Conservation (phyloP, 1,139 yeast genomes). For the Taphrina communis region DNA sequence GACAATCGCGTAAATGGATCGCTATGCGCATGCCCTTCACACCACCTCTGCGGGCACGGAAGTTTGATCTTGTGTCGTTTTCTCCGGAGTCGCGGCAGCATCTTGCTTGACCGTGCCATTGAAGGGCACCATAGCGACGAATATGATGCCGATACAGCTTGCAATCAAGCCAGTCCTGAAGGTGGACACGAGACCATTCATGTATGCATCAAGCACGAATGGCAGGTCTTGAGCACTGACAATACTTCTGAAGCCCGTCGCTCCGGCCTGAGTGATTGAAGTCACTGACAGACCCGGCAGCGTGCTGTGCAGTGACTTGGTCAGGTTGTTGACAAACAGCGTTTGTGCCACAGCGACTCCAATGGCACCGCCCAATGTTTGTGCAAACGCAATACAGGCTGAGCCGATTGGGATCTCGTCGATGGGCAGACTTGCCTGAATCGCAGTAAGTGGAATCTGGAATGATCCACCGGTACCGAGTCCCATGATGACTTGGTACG, state of each 20-base stretch:
- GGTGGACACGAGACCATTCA: conserved; percentile 14
- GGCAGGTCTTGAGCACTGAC: conserved; percentile 23
- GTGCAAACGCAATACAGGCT: conserved; percentile 39
- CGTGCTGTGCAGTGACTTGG: conserved; percentile 4
- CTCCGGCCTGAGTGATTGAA: conserved; percentile 18
- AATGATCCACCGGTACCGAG: conserved; percentile 61
- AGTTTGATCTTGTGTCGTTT: neutral
- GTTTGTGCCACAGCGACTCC: conserved; percentile 42
- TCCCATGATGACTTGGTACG: conserved; percentile 62
- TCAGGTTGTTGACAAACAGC: conserved; percentile 36
- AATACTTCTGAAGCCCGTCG: conserved; percentile 27
- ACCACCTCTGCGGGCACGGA: neutral
- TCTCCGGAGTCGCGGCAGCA: neutral
- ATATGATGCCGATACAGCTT: conserved; percentile 16
- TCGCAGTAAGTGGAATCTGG: conserved; percentile 56
- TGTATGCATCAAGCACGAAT: conserved; percentile 21
- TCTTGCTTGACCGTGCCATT: conserved; percentile 19
- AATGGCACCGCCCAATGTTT: conserved; percentile 42
- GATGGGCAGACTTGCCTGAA: conserved; percentile 37
- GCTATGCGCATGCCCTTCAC: too few relatives aligned
- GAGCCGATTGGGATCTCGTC: conserved; percentile 42
- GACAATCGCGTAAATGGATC: too few relatives aligned
- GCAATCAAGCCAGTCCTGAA: conserved; percentile 23
- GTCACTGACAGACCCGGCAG: conserved; percentile 46
- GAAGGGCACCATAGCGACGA: conserved; percentile 22